phyloP scores from a whole-genome alignment of 139 green algal species.

The Picochlorum sp. region DNA sequence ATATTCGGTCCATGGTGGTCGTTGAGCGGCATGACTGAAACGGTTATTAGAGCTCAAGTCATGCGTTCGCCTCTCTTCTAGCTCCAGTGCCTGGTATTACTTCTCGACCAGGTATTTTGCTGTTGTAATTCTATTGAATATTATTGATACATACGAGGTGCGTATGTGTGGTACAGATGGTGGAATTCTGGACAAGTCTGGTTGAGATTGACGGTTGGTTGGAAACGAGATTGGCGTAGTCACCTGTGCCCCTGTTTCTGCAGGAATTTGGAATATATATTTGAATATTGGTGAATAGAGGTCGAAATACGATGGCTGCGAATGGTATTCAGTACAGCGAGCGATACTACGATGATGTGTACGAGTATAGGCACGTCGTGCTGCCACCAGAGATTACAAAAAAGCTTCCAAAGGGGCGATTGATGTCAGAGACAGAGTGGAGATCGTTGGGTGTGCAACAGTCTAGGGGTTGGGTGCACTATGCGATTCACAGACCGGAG shows the following conservation, averaged over 20 bases:
- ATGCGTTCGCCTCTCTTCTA: too few species aligned
- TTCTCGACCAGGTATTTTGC: too few species aligned
- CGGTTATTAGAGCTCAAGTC: too few species aligned
- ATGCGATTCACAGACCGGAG: slow-evolving; percentile 93
- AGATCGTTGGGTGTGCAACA: slow-evolving; percentile 92
- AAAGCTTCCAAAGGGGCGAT: slow-evolving; percentile 77
- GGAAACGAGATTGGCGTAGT: too few species aligned
- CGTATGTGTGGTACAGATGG: too few species aligned
- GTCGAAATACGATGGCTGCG: slow-evolving; percentile 9
- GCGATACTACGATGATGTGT: slow-evolving; percentile 96
- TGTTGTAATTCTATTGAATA: too few species aligned
- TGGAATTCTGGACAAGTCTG: too few species aligned
- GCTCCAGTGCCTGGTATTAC: too few species aligned
- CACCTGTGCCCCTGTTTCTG: not conserved
- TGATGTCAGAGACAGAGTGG: slow-evolving; percentile 94
- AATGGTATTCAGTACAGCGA: slow-evolving; percentile 51
- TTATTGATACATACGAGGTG: too few species aligned
- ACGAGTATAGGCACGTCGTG: slow-evolving; percentile 90
- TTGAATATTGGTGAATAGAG: not conserved
- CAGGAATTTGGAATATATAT: not conserved
- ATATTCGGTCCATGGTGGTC: too few species aligned
- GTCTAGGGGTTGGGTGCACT: slow-evolving; percentile 91
- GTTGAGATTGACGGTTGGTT: too few species aligned
- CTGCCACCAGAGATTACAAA: slow-evolving; percentile 83
- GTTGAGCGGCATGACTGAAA: too few species aligned